Evolutionary conservation across 495 filamentous ascomycete species (phyloP).

Genomic region (Ramalina intermedia): DNA sequence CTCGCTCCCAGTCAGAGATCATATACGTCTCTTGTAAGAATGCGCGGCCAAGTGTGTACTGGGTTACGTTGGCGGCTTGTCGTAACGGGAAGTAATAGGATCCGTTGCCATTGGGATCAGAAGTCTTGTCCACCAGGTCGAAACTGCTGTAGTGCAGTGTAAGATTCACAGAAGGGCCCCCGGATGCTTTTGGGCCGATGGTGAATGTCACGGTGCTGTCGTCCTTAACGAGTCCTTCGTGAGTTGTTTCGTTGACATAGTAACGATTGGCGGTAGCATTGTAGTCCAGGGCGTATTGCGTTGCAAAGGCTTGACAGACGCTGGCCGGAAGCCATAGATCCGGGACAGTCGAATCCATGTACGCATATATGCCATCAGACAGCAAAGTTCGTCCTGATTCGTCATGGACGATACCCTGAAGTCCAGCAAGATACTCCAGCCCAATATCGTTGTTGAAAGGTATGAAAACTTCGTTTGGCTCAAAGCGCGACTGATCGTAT

Average conservation of each 20-base stretch:
- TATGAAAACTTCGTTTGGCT: slow-evolving; percentile 33
- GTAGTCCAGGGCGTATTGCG: slow-evolving; percentile 32
- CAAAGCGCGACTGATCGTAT: slow-evolving; percentile 36
- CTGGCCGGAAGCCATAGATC: slow-evolving; percentile 39
- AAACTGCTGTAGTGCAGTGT: slow-evolving; percentile 36
- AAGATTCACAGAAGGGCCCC: slow-evolving; percentile 28
- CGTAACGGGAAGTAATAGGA: slow-evolving; percentile 37
- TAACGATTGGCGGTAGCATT: slow-evolving; percentile 31
- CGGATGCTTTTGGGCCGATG: slow-evolving; percentile 23
- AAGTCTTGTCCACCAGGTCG: slow-evolving; percentile 25
- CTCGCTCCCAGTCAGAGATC: slow-evolving; percentile 12
- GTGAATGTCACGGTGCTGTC: slow-evolving; percentile 36
- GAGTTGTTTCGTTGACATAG: slow-evolving; percentile 32
- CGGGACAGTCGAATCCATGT: slow-evolving; percentile 39
- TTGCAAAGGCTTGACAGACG: slow-evolving; percentile 36
- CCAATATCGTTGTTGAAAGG: slow-evolving; percentile 32
- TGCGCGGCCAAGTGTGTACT: slow-evolving; percentile 37
- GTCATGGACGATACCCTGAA: slow-evolving; percentile 25
- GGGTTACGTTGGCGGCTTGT: slow-evolving; percentile 27
- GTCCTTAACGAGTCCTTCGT: slow-evolving; percentile 24
- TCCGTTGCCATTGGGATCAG: slow-evolving; percentile 13
- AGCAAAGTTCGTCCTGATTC: slow-evolving; percentile 4
- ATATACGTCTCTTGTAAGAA: slow-evolving; percentile 38
- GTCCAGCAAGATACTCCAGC: slow-evolving; percentile 31
- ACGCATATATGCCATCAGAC: slow-evolving; percentile 11